These are phyloP conservation scores for Kingdonia uniflora DNA, from an alignment of 164 flowering plant genomes.

Conservation along the genomic window DNA sequence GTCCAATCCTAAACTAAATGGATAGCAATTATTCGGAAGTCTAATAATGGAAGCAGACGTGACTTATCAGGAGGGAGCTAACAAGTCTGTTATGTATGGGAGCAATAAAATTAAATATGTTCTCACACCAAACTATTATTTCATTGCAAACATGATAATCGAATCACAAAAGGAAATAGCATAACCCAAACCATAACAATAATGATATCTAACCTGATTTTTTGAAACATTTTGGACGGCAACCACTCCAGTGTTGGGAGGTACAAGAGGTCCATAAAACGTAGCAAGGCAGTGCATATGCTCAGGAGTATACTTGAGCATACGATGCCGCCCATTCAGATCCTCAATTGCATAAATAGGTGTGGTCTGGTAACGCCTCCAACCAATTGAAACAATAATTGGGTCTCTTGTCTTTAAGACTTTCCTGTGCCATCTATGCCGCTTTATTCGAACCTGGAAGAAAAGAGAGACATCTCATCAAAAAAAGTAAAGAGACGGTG, in stretches of 20 bases:
- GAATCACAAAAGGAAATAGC: too few species aligned
- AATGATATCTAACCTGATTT: conserved; percentile 57
- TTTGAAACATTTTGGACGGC: conserved; percentile 79
- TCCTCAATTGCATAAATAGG: conserved; percentile 93
- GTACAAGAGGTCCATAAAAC: conserved; percentile 98
- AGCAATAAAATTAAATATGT: too few species aligned
- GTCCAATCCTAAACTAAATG: too few species aligned
- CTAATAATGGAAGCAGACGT: too few species aligned
- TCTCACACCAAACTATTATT: too few species aligned
- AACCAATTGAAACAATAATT: conserved; percentile 82
- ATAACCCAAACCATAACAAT: too few species aligned
- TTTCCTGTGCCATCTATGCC: conserved; percentile 90
- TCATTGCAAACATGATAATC: too few species aligned
- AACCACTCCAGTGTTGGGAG: conserved; percentile 80
- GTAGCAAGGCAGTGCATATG: conserved; percentile 96
- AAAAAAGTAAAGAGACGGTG: too few species aligned
- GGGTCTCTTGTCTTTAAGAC: conserved; percentile 88
- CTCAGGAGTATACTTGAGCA: conserved; percentile 95
- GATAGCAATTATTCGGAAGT: too few species aligned
- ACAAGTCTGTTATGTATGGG: too few species aligned
- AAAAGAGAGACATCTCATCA: not conserved
- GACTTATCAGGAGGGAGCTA: too few species aligned
- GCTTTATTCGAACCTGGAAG: conserved; percentile 67
- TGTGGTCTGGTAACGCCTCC: conserved; percentile 91
- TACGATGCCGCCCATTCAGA: conserved; percentile 75